A percentile compares a stretch with the other conserved stretches of the same genome.
Conservation (phyloP, 2,329 filamentous ascomycete species). For the Penicillium sp. region DNA sequence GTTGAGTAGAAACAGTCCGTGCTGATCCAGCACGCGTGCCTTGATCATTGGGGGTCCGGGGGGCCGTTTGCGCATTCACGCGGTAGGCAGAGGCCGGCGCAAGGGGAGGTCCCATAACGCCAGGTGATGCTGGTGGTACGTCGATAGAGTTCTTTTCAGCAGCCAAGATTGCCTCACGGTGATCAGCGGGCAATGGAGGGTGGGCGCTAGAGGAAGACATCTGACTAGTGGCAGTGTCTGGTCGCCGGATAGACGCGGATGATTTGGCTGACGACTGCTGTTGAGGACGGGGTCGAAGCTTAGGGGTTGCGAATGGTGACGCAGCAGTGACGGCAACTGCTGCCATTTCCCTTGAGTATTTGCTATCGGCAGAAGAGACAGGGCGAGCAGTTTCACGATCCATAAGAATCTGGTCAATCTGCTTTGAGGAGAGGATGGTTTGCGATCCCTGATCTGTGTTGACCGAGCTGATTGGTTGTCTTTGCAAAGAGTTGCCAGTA, state of each 20-base stretch:
- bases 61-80: constrained; percentile 50
- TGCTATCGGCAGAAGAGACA: constrained; percentile 36
- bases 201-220: constrained; percentile 52
- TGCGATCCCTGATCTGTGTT: constrained; percentile 75
- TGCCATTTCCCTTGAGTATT: constrained; percentile 28
- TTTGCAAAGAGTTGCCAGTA: constrained; percentile 55
- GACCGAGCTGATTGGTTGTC: constrained; percentile 31
- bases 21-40: constrained; percentile 46
- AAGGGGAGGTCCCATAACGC: constrained; percentile 79
- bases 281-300: constrained; percentile 31
- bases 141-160: constrained; percentile 62
- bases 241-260: constrained; percentile 53
- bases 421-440: constrained; percentile 77
- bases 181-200: constrained; percentile 79
- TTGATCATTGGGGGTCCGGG: constrained; percentile 61
- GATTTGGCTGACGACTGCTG: constrained; percentile 33
- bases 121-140: constrained; percentile 43
- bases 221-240: constrained; percentile 72
- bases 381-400: constrained; percentile 47
- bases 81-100: constrained; percentile 76
- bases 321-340: constrained; percentile 10
- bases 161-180: constrained; percentile 81
- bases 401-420: constrained; percentile 74
- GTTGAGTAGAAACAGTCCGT: constrained; percentile 60
- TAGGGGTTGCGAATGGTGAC: constrained; percentile 41